These are phyloP conservation scores for Didymella arachidicola DNA, from an alignment of 2,329 filamentous ascomycete species.

Conservation along the genomic window DNA sequence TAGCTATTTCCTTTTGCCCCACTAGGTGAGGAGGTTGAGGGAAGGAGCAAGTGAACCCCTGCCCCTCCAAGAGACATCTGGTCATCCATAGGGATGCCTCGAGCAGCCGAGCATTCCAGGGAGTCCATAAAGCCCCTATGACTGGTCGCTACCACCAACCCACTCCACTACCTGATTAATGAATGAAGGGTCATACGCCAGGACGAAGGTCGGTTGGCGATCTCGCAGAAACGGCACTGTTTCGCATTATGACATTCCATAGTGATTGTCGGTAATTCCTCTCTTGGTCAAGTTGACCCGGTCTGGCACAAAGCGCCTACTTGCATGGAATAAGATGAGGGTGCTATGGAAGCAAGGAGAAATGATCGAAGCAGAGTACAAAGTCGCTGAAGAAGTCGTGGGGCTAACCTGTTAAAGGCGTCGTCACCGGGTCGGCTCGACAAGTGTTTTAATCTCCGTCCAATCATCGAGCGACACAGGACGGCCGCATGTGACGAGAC, in stretches of 20 bases:
- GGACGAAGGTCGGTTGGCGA: conserved; percentile 15
- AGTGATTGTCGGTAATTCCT: conserved; percentile 16
- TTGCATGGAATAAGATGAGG: conserved; percentile 18
- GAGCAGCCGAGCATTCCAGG: conserved; percentile 18
- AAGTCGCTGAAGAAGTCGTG: conserved; percentile 17
- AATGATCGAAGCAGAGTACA: conserved; percentile 20
- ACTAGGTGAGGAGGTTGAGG: conserved; percentile 7
- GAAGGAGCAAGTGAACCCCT: conserved; percentile 19
- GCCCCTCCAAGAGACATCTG: conserved; percentile 19
- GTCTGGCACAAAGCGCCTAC: conserved; percentile 18
- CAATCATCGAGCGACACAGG: conserved; percentile 28
- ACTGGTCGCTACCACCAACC: conserved; percentile 18
- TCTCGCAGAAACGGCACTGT: conserved; percentile 9
- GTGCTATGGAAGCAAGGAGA: conserved; percentile 23
- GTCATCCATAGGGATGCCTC: conserved; percentile 25
- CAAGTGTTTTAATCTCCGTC: conserved; percentile 31
- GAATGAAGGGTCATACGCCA: conserved; percentile 33
- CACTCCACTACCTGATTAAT: conserved; percentile 20
- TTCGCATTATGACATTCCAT: conserved; percentile 22
- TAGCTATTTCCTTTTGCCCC: conserved; percentile 11
- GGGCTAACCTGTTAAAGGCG: conserved; percentile 35
- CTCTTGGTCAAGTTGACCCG: conserved; percentile 17
- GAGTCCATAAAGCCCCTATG: conserved; percentile 22
- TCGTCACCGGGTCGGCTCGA: conserved; percentile 44
- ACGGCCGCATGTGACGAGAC: conserved; percentile 39